Conservation (phyloP, 176 grass and related monocot species). For the Eleusine coracana region DNA sequence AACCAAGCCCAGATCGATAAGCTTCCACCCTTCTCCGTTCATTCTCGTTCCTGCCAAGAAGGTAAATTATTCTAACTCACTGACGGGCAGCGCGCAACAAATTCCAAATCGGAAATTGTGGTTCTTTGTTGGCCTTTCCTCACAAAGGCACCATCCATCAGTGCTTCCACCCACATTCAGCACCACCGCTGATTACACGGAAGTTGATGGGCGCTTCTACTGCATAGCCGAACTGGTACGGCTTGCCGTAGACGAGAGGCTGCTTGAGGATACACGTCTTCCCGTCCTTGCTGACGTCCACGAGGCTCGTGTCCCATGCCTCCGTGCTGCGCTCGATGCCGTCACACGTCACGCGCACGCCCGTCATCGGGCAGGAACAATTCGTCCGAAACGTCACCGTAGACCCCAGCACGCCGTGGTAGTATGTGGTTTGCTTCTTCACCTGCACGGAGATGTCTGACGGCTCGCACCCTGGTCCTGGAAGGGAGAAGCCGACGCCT, state of each 20-base stretch:
- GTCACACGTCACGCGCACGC: slow-evolving; percentile 44
- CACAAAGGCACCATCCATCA: too few species aligned
- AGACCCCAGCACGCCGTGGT: slow-evolving; percentile 49
- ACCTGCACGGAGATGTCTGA: slow-evolving; percentile 39
- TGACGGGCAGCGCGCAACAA: too few species aligned
- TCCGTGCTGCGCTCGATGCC: slow-evolving; percentile 52
- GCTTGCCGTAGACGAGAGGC: too few species aligned
- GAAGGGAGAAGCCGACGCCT: neutral
- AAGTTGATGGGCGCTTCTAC: too few species aligned
- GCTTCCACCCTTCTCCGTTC: too few species aligned
- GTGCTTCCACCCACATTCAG: neutral
- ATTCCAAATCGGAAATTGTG: too few species aligned
- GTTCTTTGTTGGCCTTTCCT: too few species aligned
- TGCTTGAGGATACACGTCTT: slow-evolving; percentile 33
- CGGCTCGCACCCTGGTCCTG: slow-evolving; percentile 5
- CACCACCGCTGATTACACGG: neutral
- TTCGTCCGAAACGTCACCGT: slow-evolving; percentile 38
- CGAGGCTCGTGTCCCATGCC: slow-evolving; percentile 29
- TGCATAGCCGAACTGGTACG: too few species aligned
- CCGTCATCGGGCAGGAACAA: slow-evolving; percentile 45
- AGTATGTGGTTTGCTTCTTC: slow-evolving; percentile 24
- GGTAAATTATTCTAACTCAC: too few species aligned
- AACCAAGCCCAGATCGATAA: too few species aligned
- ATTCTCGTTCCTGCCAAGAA: too few species aligned
- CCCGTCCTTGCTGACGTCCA: slow-evolving; percentile 9